Base-by-base conservation (phyloP, 2,329 filamentous ascomycete genomes). In the Hypoxylon rubiginosum region DNA sequence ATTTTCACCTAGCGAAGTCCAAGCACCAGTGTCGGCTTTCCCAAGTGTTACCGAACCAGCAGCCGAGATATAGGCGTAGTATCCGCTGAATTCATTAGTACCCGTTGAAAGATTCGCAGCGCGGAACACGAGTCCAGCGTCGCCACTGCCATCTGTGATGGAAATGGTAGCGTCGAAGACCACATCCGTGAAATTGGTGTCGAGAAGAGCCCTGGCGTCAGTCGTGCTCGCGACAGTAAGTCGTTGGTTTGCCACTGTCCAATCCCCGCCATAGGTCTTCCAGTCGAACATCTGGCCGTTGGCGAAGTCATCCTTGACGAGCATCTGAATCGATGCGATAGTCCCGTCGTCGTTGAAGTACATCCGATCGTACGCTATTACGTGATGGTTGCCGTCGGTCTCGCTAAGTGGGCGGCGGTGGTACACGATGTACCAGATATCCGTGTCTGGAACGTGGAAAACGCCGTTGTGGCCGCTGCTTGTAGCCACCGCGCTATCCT, bases 331-430 rank as follows among this genome's bases (percentile, higher is more conserved):
- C 0, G 78, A 78, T 48, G 76, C 69, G 43, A 84, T 84, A 39
- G 78, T 81, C 17, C 80, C 82, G 32, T 81, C 73, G 0, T 76
- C 75, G 62, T 82, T 78, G 66, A 85, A 85, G 65, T 80, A 77
- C 77, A 85, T 82, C 15, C 82, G 79, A 70, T 85, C 83, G 55
- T 84, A 84, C 34, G 82, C 82, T 2, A 82, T 73, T 15, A 81
- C 79, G 2, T 83, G 81, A 70, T 85, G 81, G 64, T 85, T 82
- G 34, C 79, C 79, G 58, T 80, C 78, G 0, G 77, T 79, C 50
- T 84, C 81, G 63, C 80, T 79, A 2, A 83, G 76, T 7, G 79
- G 80, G 0, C 81, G 79, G 1, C 83, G 82, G 69, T 84, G 83
- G 59, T 83, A 83, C 13, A 82, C 77, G 28, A 83, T 82, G 58